Evolutionary conservation across 2,329 filamentous ascomycete species (phyloP).

Genomic region (Pleurostoma richardsiae): DNA sequence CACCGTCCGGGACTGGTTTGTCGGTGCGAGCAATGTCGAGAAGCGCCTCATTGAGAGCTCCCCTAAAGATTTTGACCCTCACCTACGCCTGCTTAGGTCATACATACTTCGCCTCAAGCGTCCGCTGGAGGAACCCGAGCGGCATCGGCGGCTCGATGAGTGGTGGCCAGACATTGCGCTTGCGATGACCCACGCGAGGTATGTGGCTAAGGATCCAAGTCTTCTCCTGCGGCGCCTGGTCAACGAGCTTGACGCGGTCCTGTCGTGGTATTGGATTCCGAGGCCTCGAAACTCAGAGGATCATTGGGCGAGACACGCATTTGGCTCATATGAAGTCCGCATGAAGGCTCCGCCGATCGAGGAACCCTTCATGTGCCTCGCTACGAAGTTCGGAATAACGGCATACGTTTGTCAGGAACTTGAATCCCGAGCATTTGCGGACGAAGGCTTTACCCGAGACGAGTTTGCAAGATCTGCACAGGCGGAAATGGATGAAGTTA

Average conservation of each 20-base stretch:
- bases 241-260: conserved; percentile 19
- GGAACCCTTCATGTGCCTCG: conserved; percentile 20
- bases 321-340: conserved; percentile 23
- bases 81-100: conserved; percentile 24
- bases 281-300: conserved; percentile 19
- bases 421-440: not conserved
- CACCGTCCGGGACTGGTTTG: conserved; percentile 26
- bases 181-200: conserved; percentile 28
- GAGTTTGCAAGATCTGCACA: not conserved
- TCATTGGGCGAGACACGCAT: conserved; percentile 25
- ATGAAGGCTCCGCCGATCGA: conserved; percentile 20
- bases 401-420: conserved; percentile 19
- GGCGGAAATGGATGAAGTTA: not conserved
- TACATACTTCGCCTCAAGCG: conserved; percentile 25
- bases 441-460: not conserved
- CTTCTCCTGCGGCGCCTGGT: conserved; percentile 11
- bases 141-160: conserved; percentile 29
- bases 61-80: conserved; percentile 17
- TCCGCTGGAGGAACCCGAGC: conserved; percentile 25
- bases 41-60: conserved; percentile 6
- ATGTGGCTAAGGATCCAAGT: conserved; percentile 13
- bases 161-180: conserved; percentile 31
- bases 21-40: conserved; percentile 15
- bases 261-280: conserved; percentile 23
- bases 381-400: conserved; percentile 24